phyloP scores from a whole-genome alignment of 2,329 filamentous ascomycete species.

The Orbilia brochopaga region DNA sequence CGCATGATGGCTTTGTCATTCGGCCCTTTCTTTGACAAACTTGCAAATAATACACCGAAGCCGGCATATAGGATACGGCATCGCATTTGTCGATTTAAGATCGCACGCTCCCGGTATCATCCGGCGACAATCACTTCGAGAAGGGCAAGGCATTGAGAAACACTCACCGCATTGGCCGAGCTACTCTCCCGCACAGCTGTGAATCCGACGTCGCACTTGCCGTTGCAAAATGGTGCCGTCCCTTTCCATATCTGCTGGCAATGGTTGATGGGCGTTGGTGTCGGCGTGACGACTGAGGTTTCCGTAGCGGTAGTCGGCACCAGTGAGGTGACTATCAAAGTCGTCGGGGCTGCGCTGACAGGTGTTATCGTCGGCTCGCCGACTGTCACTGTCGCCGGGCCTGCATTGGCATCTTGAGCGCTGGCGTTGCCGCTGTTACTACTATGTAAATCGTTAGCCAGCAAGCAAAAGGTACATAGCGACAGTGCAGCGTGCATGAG shows the following conservation, averaged over 20 bases:
- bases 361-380: neutral
- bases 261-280: slow-evolving; percentile 16
- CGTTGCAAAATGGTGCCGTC: slow-evolving; percentile 27
- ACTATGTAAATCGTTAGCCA: too few species aligned
- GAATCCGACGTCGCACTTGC: slow-evolving; percentile 25
- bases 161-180: slow-evolving; percentile 16
- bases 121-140: too few species aligned
- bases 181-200: slow-evolving; percentile 17
- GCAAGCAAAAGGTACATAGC: too few species aligned
- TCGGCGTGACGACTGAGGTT: slow-evolving; percentile 5
- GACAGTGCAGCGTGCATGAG: too few species aligned
- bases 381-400: neutral
- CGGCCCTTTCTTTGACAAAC: too few species aligned
- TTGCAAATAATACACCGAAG: too few species aligned
- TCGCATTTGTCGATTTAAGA: too few species aligned
- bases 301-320: slow-evolving; percentile 14
- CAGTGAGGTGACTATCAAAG: slow-evolving; percentile 9
- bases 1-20: too few species aligned
- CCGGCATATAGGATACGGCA: too few species aligned
- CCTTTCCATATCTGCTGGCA: slow-evolving; percentile 35
- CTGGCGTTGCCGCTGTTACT: neutral
- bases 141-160: neutral
- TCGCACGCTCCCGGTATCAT: too few species aligned
- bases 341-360: neutral
- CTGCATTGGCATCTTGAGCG: neutral